Conservation (phyloP, 2,329 filamentous ascomycete species). For the Lecanicillium sp. region DNA sequence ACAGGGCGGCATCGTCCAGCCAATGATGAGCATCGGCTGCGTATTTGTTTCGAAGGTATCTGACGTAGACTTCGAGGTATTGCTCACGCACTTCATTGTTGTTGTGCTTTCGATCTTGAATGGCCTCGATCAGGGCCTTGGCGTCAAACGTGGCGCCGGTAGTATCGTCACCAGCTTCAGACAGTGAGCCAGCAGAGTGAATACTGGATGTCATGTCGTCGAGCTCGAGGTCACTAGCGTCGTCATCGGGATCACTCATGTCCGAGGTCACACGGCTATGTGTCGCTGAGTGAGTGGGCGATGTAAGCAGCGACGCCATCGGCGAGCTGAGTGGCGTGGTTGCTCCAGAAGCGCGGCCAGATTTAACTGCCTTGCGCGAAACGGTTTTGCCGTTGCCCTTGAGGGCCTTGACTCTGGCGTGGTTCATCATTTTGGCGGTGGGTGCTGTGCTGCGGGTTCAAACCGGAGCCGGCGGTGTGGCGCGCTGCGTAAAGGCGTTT, state of each 20-base stretch:
- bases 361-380: slow-evolving; percentile 58
- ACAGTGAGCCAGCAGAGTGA: slow-evolving; percentile 31
- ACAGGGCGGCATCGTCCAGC: slow-evolving; percentile 50
- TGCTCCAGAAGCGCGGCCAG: slow-evolving; percentile 48
- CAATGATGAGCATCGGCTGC: slow-evolving; percentile 24
- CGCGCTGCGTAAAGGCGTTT: too few species aligned
- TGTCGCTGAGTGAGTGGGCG: slow-evolving; percentile 50
- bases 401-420: slow-evolving; percentile 60
- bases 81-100: slow-evolving; percentile 62
- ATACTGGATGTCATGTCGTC: slow-evolving; percentile 38
- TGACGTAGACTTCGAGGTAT: slow-evolving; percentile 24
- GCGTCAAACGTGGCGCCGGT: slow-evolving; percentile 50
- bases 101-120: slow-evolving; percentile 69
- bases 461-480: neutral
- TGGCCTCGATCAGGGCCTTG: slow-evolving; percentile 58
- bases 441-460: neutral
- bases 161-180: slow-evolving; percentile 48
- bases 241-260: slow-evolving; percentile 47
- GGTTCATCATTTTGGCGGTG: slow-evolving; percentile 41
- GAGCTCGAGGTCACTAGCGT: slow-evolving; percentile 27
- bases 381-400: slow-evolving; percentile 64
- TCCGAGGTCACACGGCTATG: slow-evolving; percentile 58
- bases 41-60: slow-evolving; percentile 46
- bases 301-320: slow-evolving; percentile 47
- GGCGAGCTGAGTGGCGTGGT: slow-evolving; percentile 51